These are phyloP conservation scores for Exophiala calicioides DNA, from an alignment of 2,329 filamentous ascomycete genomes.

Conservation along the genomic window DNA sequence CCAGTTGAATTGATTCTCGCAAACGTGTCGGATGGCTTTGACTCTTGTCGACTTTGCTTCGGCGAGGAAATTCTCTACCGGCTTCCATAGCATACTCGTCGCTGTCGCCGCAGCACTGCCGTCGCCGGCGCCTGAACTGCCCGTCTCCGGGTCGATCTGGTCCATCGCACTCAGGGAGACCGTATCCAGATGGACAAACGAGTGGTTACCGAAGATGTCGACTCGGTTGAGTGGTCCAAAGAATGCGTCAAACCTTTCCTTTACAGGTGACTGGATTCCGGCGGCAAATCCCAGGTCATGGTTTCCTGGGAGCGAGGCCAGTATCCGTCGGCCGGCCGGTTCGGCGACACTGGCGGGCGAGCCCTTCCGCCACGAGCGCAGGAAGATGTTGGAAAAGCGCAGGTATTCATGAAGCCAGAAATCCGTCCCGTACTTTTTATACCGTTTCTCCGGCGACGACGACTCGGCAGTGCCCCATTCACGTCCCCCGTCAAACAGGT, in stretches of 20 bases:
- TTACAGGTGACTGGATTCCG: slow-evolving; percentile 76
- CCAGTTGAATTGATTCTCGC: slow-evolving; percentile 19
- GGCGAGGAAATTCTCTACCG: slow-evolving; percentile 74
- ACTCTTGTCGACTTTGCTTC: slow-evolving; percentile 65
- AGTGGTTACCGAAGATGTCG: slow-evolving; percentile 91
- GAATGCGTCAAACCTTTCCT: slow-evolving; percentile 79
- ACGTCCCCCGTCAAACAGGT: slow-evolving; percentile 91
- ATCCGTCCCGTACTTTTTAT: slow-evolving; percentile 71
- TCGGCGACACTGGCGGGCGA: slow-evolving; percentile 51
- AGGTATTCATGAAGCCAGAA: slow-evolving; percentile 88
- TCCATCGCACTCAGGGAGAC: slow-evolving; percentile 80
- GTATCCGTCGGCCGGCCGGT: slow-evolving; percentile 72
- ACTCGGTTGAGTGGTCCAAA: slow-evolving; percentile 92
- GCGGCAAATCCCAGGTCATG: slow-evolving; percentile 91
- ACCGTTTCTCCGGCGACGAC: slow-evolving; percentile 64
- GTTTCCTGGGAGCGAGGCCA: slow-evolving; percentile 87
- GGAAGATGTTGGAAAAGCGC: slow-evolving; percentile 84
- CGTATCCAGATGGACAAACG: slow-evolving; percentile 86
- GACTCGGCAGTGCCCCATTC: slow-evolving; percentile 81
- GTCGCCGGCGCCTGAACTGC: slow-evolving; percentile 49
- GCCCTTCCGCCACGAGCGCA: slow-evolving; percentile 63
- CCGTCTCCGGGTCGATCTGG: slow-evolving; percentile 53
- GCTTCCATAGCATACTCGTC: slow-evolving; percentile 67
- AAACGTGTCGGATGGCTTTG: slow-evolving; percentile 52
- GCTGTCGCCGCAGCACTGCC: slow-evolving; percentile 42